Conservation (phyloP, 306 rosid genomes). For the Spatholobus suberectus region DNA sequence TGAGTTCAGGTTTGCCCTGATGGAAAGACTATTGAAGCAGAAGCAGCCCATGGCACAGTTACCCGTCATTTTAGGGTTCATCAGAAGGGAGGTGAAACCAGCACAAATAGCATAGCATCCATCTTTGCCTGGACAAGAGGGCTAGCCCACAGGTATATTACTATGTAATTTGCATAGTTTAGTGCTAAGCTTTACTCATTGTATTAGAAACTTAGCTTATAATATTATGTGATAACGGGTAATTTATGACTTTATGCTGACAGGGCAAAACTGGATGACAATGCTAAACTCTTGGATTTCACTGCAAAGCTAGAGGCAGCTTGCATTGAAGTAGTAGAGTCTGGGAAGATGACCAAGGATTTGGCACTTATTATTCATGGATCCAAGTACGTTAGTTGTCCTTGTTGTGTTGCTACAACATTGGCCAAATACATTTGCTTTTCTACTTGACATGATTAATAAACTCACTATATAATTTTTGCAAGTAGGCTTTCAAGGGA, state of each 20-base stretch:
- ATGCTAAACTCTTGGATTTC: constrained; percentile 71
- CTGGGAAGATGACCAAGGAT: constrained; percentile 99
- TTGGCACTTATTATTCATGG: constrained; percentile 95
- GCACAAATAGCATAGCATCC: constrained; percentile 99
- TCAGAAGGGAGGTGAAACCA: constrained; percentile 98
- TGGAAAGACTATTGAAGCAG: constrained; percentile 98
- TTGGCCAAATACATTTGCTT: constrained; percentile 1
- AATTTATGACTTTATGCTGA: not conserved
- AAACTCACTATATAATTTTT: not conserved
- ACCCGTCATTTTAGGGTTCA: constrained; percentile 97
- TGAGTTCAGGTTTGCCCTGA: constrained; percentile 93
- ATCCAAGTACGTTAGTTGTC: constrained; percentile 62
- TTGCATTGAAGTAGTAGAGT: constrained; percentile 81
- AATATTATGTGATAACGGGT: not conserved
- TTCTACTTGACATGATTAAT: constrained; percentile 15
- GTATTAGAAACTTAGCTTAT: not conserved
- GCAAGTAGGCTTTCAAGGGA: constrained; percentile 76
- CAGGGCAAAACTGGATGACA: constrained; percentile 94
- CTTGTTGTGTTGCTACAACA: not conserved
- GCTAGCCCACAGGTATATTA: constrained; percentile 85
- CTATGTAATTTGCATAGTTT: constrained; percentile 11
- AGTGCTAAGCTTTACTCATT: not conserved
- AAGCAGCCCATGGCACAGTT: constrained; percentile 99
- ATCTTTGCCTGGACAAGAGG: constrained; percentile 99
- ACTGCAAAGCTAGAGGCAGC: constrained; percentile 86